phyloP scores from a whole-genome alignment of 345 rosid species.

The Eutrema japonicum region DNA sequence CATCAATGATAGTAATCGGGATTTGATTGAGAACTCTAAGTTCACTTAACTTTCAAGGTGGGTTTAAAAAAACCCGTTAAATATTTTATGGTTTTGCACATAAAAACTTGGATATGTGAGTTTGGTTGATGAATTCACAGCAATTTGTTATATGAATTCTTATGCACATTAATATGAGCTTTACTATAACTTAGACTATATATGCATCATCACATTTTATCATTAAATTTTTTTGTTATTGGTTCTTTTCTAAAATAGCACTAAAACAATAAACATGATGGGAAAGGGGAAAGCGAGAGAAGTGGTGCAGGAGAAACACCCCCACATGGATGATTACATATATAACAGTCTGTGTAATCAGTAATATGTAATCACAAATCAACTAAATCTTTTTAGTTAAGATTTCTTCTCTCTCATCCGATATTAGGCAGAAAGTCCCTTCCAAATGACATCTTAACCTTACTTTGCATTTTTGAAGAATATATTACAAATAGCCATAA shows the following conservation, averaged over 20 bases:
- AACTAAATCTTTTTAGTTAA: conserved; percentile 11
- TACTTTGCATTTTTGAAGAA: not conserved
- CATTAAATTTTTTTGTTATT: not conserved
- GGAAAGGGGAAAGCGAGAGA: not conserved
- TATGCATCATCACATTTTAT: not conserved
- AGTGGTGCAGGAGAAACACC: conserved; percentile 29
- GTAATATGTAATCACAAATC: conserved; percentile 2
- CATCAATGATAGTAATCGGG: no score
- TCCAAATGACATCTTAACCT: not conserved
- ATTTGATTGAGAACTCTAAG: no score
- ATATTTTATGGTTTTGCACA: no score
- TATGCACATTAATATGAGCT: not conserved
- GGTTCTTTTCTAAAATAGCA: not conserved
- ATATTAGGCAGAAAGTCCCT: conserved; percentile 9
- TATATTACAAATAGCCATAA: not conserved
- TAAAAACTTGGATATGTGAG: not conserved
- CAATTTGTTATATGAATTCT: not conserved
- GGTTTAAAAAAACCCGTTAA: no score
- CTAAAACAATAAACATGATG: conserved; percentile 22
- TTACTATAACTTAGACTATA: not conserved
- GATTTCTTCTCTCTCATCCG: conserved; percentile 18
- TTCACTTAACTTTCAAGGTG: not conserved
- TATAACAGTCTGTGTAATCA: not conserved
- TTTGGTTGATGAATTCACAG: not conserved
- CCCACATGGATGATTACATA: conserved; percentile 39